These are phyloP conservation scores for Zychaea mexicana DNA, from an alignment of 371 early-diverging fungal genomes.

Conservation along the genomic window DNA sequence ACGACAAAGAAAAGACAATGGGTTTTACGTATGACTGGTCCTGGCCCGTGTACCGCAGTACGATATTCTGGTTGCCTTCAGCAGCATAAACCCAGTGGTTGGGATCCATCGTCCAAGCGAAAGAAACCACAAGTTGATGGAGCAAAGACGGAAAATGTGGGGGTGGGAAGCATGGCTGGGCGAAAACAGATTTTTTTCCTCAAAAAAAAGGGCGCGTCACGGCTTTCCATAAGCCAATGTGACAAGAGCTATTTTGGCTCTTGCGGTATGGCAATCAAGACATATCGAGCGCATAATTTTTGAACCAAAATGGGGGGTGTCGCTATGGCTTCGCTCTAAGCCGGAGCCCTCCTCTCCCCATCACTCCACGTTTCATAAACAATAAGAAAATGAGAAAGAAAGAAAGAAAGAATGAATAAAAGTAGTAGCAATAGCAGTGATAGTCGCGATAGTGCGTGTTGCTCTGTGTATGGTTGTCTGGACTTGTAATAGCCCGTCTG, in stretches of 20 bases:
- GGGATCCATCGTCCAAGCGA: background rate
- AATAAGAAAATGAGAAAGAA: background rate
- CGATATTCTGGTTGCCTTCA: conserved; percentile 55
- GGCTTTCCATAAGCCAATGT: conserved; percentile 20
- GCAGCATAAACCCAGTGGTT: conserved; percentile 43
- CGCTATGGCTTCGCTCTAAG: conserved; percentile 50
- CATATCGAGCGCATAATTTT: conserved; percentile 66
- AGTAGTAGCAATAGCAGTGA: too few species aligned
- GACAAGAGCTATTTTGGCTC: conserved; percentile 43
- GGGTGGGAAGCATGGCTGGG: background rate
- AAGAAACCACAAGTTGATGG: background rate
- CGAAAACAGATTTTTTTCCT: background rate
- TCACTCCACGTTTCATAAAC: background rate
- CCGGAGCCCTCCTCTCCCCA: conserved; percentile 34
- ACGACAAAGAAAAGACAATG: background rate
- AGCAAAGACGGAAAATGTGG: too few species aligned
- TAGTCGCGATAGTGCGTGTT: too few species aligned
- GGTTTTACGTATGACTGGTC: conserved; percentile 25
- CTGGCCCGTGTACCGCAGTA: conserved; percentile 36
- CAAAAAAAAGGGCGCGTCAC: conserved; percentile 55
- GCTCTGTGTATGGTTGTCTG: too few species aligned
- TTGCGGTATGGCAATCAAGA: conserved; percentile 63
- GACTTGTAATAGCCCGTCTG: too few species aligned
- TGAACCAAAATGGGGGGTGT: conserved; percentile 22
- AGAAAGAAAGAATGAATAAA: too few species aligned